These are phyloP conservation scores for Alternaria solani DNA, from an alignment of 2,329 filamentous ascomycete species.

Conservation along the genomic window DNA sequence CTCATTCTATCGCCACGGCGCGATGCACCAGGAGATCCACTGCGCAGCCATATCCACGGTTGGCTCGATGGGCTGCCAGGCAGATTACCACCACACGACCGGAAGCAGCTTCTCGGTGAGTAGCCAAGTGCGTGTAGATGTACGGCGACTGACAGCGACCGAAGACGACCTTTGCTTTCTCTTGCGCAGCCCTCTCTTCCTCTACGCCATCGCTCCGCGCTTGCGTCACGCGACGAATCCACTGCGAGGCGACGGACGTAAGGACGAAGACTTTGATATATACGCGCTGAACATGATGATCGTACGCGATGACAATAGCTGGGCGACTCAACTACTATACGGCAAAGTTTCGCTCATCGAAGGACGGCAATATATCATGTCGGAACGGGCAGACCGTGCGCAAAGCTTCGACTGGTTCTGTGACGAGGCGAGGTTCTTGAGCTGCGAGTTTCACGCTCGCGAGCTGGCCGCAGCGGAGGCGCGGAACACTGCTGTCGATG, in stretches of 20 bases:
- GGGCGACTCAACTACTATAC: constrained; percentile 13
- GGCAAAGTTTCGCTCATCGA: constrained; percentile 13
- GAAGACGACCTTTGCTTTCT: constrained; percentile 19
- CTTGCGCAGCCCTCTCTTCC: constrained; percentile 16
- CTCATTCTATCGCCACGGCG: background rate
- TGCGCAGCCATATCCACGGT: constrained; percentile 11
- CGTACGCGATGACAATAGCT: constrained; percentile 10
- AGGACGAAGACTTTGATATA: background rate
- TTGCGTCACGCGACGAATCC: background rate
- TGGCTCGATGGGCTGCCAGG: constrained; percentile 12
- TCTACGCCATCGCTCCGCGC: constrained; percentile 14
- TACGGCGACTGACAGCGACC: background rate
- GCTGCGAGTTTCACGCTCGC: constrained; percentile 16
- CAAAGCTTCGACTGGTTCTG: constrained; percentile 22
- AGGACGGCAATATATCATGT: constrained; percentile 4
- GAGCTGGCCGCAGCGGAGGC: constrained; percentile 4
- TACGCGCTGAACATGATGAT: constrained; percentile 10
- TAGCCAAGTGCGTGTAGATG: background rate
- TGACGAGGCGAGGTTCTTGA: constrained; percentile 18
- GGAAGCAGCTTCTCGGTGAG: constrained; percentile 14
- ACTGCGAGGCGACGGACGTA: background rate
- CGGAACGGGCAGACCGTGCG: constrained; percentile 1
- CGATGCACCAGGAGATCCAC: background rate
- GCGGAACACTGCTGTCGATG: background rate
- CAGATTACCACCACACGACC: constrained; percentile 11